A percentile compares a stretch with the other conserved stretches of the same genome.
These are phyloP conservation scores for Kuraishia floccosa DNA, from an alignment of 805 yeast species.

Conservation along the genomic window DNA sequence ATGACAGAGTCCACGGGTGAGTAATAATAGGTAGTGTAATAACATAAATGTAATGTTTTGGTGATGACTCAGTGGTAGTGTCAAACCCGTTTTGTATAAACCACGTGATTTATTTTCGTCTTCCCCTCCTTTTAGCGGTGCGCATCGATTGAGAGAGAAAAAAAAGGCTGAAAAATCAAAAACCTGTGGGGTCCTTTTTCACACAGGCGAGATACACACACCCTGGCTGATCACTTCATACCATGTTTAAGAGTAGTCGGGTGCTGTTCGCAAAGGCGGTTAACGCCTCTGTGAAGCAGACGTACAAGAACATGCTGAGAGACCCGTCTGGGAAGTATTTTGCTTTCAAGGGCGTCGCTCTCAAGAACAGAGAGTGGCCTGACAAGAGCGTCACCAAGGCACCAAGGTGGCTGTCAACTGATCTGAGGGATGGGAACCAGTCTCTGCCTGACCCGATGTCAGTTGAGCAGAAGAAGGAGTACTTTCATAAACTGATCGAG, in stretches of 20 bases:
- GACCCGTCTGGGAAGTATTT: constrained; percentile 58
- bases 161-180: too few species aligned
- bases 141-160: too few species aligned
- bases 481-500: constrained; percentile 56
- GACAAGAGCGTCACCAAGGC: constrained; percentile 40
- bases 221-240: too few species aligned
- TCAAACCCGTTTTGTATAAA: too few species aligned
- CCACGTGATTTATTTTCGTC: too few species aligned
- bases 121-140: too few species aligned
- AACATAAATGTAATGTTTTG: too few species aligned
- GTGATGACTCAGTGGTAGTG: too few species aligned
- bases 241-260: constrained; percentile 17
- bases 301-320: constrained; percentile 30
- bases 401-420: constrained; percentile 80
- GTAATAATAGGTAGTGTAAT: constrained; percentile 28
- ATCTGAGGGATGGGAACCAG: constrained; percentile 77
- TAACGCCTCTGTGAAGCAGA: constrained; percentile 13
- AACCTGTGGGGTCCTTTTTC: too few species aligned
- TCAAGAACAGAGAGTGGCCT: constrained; percentile 69
- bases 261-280: constrained; percentile 15
- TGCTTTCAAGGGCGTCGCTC: constrained; percentile 39
- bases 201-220: too few species aligned
- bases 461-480: constrained; percentile 63
- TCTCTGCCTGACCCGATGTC: constrained; percentile 82
- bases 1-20: too few species aligned